Evolutionary conservation across 1,284 basidiomycete genomes (phyloP), one percentile per base, ranked within the genome.

Genomic region (Pseudozyma thailandica): DNA sequence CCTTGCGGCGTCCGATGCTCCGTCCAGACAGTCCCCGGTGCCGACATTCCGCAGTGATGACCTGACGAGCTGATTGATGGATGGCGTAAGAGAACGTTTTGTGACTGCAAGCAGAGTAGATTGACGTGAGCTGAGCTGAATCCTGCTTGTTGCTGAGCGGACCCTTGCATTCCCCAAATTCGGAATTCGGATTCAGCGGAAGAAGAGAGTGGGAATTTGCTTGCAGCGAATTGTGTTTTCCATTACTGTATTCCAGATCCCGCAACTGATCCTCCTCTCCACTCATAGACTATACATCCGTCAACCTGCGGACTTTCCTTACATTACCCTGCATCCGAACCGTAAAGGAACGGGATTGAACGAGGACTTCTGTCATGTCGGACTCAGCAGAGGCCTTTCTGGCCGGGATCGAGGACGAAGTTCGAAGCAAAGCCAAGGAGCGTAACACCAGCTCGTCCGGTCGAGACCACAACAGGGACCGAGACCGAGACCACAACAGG

Each of bases 1-100:
- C 81, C 81, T 48, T 80, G 60, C 2, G 74, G 69, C 26, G 74
- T 80, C 21, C 54, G 59, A 58, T 82, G 72, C 59, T 82, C 81
- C 9, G 72, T 77, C 80, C 74, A 75, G 5, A 43, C 46, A 16
- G 31, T 20, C 6, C 31, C 41, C 2, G 52, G 21, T 8, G 43
- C 43, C 26, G 66, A 70, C 66, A 70, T 70, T 21, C 20, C 49
- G 56, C 23, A 23, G 9, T 21, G 39, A 23, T 21, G 20, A 21
- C 39, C 12, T 10, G 39, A 23, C 39, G 39, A 23, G 39, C 12
- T 4, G 37, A 4, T n/a, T 4, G 16, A 18, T 16, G 37, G 31
- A 33, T 7, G 31, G 31, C 31, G 31, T 33, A 3, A n/a, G n/a
- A n/a, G n/a, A n/a, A n/a, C n/a, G n/a, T n/a, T 33, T 13, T 2